Evolutionary conservation across 176 grass and related monocot species (phyloP).

Genomic region (Oryza brachyantha): DNA sequence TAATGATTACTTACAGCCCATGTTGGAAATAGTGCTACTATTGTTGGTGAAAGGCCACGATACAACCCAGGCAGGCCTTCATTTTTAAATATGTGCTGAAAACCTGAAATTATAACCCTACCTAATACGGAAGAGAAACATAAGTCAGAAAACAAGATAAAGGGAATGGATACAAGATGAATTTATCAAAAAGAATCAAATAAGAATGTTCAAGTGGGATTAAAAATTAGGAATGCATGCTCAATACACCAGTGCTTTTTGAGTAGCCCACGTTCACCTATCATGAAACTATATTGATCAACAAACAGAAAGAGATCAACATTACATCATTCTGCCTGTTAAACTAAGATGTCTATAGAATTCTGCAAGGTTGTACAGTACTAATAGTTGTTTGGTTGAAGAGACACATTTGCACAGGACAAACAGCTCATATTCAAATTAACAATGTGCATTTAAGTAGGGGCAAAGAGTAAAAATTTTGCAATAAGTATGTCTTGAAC

Average conservation of each 20-base stretch:
- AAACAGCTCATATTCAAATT: background rate
- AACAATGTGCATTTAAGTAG: background rate
- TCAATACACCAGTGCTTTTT: background rate
- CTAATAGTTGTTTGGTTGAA: background rate
- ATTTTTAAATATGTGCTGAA: slow-evolving; percentile 71
- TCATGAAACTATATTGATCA: slow-evolving; percentile 1
- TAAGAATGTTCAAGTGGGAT: background rate
- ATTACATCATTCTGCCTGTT: background rate
- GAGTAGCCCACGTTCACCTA: slow-evolving; percentile 21
- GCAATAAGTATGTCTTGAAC: too few species aligned
- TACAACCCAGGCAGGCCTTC: slow-evolving; percentile 84
- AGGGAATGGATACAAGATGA: background rate
- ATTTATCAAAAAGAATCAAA: slow-evolving; percentile 10
- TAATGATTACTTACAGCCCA: slow-evolving; percentile 72
- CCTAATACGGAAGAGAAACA: slow-evolving; percentile 45
- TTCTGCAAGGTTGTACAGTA: background rate
- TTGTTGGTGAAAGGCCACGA: slow-evolving; percentile 85
- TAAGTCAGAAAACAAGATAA: slow-evolving; percentile 3
- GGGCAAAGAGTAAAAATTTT: background rate
- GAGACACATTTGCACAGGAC: background rate
- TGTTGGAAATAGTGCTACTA: slow-evolving; percentile 74
- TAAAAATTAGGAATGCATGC: background rate
- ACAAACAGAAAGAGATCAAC: slow-evolving; percentile 3
- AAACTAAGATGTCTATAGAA: background rate
- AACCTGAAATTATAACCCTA: slow-evolving; percentile 72